Evolutionary conservation across 2,329 filamentous ascomycete genomes (phyloP).

Genomic region (Sordariomycetes sp.): DNA sequence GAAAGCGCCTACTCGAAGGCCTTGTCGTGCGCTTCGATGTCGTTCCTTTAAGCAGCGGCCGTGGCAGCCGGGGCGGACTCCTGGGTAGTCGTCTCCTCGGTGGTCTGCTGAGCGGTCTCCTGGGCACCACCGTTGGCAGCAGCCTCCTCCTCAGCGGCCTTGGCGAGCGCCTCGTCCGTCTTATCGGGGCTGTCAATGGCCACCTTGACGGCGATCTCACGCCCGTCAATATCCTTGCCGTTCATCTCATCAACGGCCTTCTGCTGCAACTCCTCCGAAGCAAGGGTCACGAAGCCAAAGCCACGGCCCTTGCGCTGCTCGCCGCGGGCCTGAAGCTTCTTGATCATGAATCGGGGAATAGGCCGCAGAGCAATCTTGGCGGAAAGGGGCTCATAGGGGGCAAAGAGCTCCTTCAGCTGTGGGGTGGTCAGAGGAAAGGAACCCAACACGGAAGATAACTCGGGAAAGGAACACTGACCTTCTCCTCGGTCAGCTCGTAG

Average conservation of each 20-base stretch:
- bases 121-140: constrained; percentile 29
- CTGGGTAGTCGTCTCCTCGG: constrained; percentile 11
- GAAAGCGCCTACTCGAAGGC: constrained; percentile 11
- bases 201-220: constrained; percentile 99
- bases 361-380: constrained; percentile 98
- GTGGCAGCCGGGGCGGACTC: constrained; percentile 12
- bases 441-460: background rate
- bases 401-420: constrained; percentile 95
- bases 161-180: constrained; percentile 56
- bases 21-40: constrained; percentile 6
- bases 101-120: constrained; percentile 13
- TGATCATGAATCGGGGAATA: constrained; percentile 99
- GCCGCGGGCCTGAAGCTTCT: constrained; percentile 97
- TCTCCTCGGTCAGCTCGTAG: constrained; percentile 95
- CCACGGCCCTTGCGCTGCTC: constrained; percentile 98
- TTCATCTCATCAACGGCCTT: constrained; percentile 99
- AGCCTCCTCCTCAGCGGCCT: constrained; percentile 19
- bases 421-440: constrained; percentile 8
- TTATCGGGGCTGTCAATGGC: constrained; percentile 99
- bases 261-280: constrained; percentile 90
- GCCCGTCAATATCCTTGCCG: constrained; percentile 96
- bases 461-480: constrained; percentile 45
- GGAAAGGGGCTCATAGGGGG: constrained; percentile 80
- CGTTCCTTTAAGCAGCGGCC: constrained; percentile 15
- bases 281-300: constrained; percentile 95